phyloP scores from a whole-genome alignment of 176 grass and related monocot genomes.

The Dactylis glomerata region DNA sequence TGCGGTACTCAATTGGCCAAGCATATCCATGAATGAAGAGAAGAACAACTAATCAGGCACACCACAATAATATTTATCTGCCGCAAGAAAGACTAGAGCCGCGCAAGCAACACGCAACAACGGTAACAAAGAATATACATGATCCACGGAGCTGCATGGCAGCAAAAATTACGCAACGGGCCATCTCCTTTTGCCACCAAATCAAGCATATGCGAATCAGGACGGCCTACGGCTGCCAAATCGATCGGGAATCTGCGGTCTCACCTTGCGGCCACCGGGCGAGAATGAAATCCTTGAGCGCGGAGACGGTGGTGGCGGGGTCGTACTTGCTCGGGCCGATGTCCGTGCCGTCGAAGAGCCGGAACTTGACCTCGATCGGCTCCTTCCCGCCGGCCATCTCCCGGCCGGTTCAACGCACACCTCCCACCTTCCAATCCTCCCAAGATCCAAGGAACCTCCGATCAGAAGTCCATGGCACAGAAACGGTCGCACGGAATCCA shows the following conservation, averaged over 20 bases:
- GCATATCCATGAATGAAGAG: neutral
- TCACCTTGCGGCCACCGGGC: slow-evolving; percentile 93
- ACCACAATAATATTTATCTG: neutral
- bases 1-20: slow-evolving; percentile 9
- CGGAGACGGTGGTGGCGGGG: slow-evolving; percentile 63
- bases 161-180: slow-evolving; percentile 19
- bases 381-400: slow-evolving; percentile 57
- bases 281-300: slow-evolving; percentile 86
- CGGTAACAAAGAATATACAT: slow-evolving; percentile 10
- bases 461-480: slow-evolving; percentile 44
- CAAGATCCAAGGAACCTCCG: slow-evolving; percentile 29
- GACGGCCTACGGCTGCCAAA: neutral
- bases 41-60: neutral
- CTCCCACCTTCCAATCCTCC: slow-evolving; percentile 16
- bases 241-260: slow-evolving; percentile 17
- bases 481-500: slow-evolving; percentile 5
- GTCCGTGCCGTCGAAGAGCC: slow-evolving; percentile 79
- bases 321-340: slow-evolving; percentile 90
- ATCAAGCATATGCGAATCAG: slow-evolving; percentile 31
- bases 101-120: slow-evolving; percentile 3
- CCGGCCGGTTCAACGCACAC: slow-evolving; percentile 35
- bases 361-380: slow-evolving; percentile 79
- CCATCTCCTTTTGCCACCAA: neutral
- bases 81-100: neutral
- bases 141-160: neutral